phyloP scores from a whole-genome alignment of 2,329 filamentous ascomycete genomes.

The Clarireedia paspali region DNA sequence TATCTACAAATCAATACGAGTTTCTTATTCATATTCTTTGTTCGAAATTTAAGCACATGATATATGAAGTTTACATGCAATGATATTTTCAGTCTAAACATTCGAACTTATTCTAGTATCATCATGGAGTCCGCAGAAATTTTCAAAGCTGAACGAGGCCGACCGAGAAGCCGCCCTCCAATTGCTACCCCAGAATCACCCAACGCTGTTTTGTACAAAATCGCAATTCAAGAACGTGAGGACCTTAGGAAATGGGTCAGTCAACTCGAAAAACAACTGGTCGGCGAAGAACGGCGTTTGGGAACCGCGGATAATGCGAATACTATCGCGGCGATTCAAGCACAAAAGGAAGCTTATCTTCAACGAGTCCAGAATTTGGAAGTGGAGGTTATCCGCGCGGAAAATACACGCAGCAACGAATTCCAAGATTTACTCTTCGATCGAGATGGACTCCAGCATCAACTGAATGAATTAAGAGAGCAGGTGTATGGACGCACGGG shows the following conservation, averaged over 20 bases:
- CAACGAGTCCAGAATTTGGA: not conserved
- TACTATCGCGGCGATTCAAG: not conserved
- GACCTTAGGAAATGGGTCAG: not conserved
- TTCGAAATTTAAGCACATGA: too few relatives aligned
- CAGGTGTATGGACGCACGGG: not conserved
- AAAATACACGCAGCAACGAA: not conserved
- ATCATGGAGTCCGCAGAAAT: not conserved
- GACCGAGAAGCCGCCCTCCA: not conserved
- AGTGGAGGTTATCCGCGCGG: not conserved
- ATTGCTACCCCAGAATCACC: not conserved
- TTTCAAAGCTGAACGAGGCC: not conserved
- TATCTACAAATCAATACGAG: too few relatives aligned
- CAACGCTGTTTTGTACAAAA: not conserved
- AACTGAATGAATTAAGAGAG: not conserved
- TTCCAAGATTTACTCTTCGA: not conserved
- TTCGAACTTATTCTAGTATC: too few relatives aligned
- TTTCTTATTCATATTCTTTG: too few relatives aligned
- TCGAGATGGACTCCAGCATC: not conserved
- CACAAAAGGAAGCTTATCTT: not conserved
- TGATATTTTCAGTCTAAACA: too few relatives aligned
- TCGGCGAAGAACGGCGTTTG: not conserved
- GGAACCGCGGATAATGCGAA: slow-evolving; percentile 1
- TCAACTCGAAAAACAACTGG: slow-evolving; percentile 1
- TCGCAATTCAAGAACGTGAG: not conserved
- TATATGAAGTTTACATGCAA: too few relatives aligned